Base-by-base conservation (phyloP, 768 basidiomycete species). In the Rhodotorula sphaerocarpa region DNA sequence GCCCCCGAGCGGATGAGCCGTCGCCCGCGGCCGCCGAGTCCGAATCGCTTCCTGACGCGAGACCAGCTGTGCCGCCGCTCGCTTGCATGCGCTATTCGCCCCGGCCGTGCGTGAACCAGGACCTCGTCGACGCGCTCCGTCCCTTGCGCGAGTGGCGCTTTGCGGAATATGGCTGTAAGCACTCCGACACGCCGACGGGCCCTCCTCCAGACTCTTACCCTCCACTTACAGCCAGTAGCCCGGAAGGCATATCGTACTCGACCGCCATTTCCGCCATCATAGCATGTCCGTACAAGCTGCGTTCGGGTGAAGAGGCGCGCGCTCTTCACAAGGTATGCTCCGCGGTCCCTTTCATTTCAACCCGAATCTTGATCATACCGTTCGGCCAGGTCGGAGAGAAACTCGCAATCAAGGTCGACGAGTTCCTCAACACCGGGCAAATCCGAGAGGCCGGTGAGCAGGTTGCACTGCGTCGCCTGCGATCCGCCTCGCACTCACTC, bases 361-460 rank as follows among this genome's bases (percentile, higher is more conserved):
- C n/a, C n/a, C n/a, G n/a, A n/a, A n/a, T 18, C 20, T 30, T 44
- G n/a, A 23, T n/a, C 27, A 14, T 31, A 16, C 36, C 9, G 2
- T 27, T 41, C n/a, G n/a, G n/a, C 16, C 33, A 59, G 58, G 62
- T 67, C 16, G 66, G 61, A 12, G 53, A 44, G 25, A 67, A 67
- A 42, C 7, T 67, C 5, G 45, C 42, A 7, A 25, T 48, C 41
- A 59, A 58, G 42, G 59, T 67, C 14, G 54, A 59, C 45, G 66
- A 67, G 41, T 67, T 53, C 33, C 16, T 63, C 39, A 27, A 51
- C 15, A 59, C 58, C 0, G 66, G 61, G 9, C 21, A 28, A 23
- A 45, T 67, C 7, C 36, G 48, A 28, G 58, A 57, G 21, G 46
- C 61, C 3, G n/a, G 66, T 67, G 3, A 23, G 42, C 6, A 44